phyloP scores from a whole-genome alignment of 2,329 filamentous ascomycete species.

The Amesomyces nigricolor region DNA sequence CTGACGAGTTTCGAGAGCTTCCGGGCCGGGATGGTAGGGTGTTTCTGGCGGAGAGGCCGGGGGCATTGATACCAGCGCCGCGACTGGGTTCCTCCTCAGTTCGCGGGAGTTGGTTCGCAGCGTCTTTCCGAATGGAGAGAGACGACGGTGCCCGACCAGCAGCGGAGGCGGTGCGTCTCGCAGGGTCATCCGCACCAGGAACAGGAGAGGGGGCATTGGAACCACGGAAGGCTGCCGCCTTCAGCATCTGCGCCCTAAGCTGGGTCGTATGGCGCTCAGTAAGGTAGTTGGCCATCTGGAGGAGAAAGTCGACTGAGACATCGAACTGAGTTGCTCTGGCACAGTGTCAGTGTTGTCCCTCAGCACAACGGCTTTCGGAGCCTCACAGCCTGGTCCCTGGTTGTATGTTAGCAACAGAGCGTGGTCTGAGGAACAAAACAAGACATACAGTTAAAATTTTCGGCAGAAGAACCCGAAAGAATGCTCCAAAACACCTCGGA shows the following conservation, averaged over 20 bases:
- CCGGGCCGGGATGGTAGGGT: constrained; percentile 38
- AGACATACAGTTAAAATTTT: constrained; percentile 77
- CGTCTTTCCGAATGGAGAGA: constrained; percentile 52
- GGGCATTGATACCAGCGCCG: constrained; percentile 27
- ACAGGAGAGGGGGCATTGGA: constrained; percentile 53
- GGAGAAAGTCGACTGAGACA: constrained; percentile 79
- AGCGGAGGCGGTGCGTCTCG: constrained; percentile 48
- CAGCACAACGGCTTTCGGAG: neutral
- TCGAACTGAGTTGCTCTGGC: constrained; percentile 67
- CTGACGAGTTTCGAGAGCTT: constrained; percentile 44
- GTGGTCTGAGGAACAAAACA: neutral
- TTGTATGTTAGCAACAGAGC: constrained; percentile 9
- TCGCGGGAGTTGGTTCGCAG: constrained; percentile 42
- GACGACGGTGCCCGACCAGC: constrained; percentile 46
- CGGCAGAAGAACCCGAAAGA: constrained; percentile 73
- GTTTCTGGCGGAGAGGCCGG: constrained; percentile 40
- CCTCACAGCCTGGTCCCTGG: constrained; percentile 71
- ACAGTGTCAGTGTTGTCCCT: constrained; percentile 22
- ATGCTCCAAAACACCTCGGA: constrained; percentile 88
- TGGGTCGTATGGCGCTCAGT: constrained; percentile 88
- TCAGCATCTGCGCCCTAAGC: constrained; percentile 80
- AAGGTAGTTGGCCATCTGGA: constrained; percentile 90
- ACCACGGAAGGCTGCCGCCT: constrained; percentile 52
- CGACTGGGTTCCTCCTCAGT: constrained; percentile 33
- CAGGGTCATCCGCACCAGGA: constrained; percentile 48